Percentiles rank a stretch among this genome's conserved stretches.
phyloP scores from a whole-genome alignment of 1,139 yeast genomes.

The Suhomyces bolitotheri region DNA sequence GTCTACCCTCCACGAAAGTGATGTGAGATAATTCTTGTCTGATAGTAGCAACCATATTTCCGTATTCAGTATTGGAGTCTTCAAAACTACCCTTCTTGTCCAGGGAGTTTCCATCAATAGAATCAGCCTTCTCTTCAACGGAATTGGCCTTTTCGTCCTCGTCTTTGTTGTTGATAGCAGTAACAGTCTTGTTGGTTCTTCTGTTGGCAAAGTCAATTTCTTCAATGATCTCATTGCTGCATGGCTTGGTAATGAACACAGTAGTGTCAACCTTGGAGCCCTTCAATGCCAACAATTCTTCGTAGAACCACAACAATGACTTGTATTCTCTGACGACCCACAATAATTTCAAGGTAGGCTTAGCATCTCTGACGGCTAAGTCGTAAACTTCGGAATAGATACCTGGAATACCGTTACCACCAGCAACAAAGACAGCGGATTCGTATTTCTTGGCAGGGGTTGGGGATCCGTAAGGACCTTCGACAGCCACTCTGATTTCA shows the following conservation, averaged over 20 bases:
- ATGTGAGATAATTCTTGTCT: slow-evolving; percentile 26
- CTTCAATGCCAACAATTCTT: slow-evolving; percentile 43
- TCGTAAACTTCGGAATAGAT: slow-evolving; percentile 40
- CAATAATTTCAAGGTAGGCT: slow-evolving; percentile 36
- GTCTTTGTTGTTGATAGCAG: slow-evolving; percentile 3
- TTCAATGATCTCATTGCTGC: slow-evolving; percentile 15
- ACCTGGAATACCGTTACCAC: slow-evolving; percentile 54
- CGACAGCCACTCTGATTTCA: slow-evolving; percentile 38
- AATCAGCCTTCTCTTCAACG: slow-evolving; percentile 11
- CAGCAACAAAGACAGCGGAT: slow-evolving; percentile 41
- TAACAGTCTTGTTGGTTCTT: slow-evolving; percentile 9
- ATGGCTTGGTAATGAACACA: slow-evolving; percentile 49
- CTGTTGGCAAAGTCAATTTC: slow-evolving; percentile 20
- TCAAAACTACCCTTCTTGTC: slow-evolving; percentile 4
- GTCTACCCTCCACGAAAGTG: slow-evolving; percentile 36
- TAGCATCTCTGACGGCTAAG: slow-evolving; percentile 19
- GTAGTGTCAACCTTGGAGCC: slow-evolving; percentile 32
- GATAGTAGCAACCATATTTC: slow-evolving; percentile 13
- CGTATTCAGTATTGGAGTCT: not conserved
- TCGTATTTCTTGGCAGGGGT: slow-evolving; percentile 37
- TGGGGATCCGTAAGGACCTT: slow-evolving; percentile 50
- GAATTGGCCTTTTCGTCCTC: slow-evolving; percentile 11
- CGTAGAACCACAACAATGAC: slow-evolving; percentile 50
- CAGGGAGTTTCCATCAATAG: slow-evolving; percentile 5
- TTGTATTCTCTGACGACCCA: slow-evolving; percentile 55